These are phyloP conservation scores for Thielaviopsis musarum DNA, from an alignment of 2,329 filamentous ascomycete genomes.

Conservation along the genomic window DNA sequence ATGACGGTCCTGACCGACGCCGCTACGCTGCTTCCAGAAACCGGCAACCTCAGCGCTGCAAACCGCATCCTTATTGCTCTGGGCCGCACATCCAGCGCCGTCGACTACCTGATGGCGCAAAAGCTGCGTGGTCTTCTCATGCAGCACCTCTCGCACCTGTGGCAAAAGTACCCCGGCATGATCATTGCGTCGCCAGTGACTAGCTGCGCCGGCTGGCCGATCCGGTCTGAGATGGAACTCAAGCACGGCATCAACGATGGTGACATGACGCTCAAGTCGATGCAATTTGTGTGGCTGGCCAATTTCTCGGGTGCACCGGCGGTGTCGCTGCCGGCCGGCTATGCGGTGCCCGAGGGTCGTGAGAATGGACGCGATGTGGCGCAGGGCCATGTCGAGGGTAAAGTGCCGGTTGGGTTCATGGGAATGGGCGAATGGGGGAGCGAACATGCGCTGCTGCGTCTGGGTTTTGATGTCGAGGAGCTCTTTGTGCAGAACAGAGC, in stretches of 20 bases:
- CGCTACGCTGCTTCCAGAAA: constrained; percentile 28
- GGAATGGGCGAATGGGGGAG: constrained; percentile 37
- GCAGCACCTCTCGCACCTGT: constrained; percentile 53
- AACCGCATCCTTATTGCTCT: constrained; percentile 52
- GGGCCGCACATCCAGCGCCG: constrained; percentile 42
- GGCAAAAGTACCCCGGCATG: constrained; percentile 46
- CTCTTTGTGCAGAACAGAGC: constrained; percentile 20
- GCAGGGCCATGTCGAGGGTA: constrained; percentile 20
- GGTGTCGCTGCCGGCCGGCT: constrained; percentile 29
- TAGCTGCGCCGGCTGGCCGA: constrained; percentile 28
- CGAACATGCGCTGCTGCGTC: constrained; percentile 31
- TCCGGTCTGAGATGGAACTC: constrained; percentile 22
- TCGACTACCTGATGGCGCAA: constrained; percentile 53
- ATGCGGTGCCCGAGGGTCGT: constrained; percentile 22
- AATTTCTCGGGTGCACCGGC: constrained; percentile 33
- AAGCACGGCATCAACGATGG: constrained; percentile 28
- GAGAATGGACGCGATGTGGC: constrained; percentile 19
- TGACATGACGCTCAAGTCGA: constrained; percentile 27
- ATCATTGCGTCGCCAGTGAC: constrained; percentile 57
- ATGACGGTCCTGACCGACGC: constrained; percentile 55
- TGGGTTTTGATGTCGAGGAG: constrained; percentile 30
- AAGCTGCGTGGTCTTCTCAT: constrained; percentile 52
- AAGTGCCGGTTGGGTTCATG: constrained; percentile 37
- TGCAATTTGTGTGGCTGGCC: constrained; percentile 34
- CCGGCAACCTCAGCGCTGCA: constrained; percentile 35